Conservation (phyloP, 768 basidiomycete species). For the Butyriboletus loyo region DNA sequence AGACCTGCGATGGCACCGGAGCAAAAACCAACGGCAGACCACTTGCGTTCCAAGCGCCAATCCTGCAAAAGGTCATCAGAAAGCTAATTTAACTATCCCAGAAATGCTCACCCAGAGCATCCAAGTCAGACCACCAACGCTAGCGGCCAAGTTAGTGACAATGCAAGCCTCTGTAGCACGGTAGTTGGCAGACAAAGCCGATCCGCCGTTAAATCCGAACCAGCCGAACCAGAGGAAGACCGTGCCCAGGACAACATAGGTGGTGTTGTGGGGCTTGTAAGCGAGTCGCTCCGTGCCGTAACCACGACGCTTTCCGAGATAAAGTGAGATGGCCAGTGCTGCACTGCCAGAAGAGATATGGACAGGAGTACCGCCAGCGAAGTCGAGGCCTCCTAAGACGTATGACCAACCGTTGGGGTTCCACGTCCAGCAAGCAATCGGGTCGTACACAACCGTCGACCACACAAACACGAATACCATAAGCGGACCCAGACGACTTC, state of each 20-base stretch:
- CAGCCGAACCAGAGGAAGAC: conserved; percentile 93
- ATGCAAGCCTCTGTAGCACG: conserved; percentile 87
- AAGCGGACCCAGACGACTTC: conserved; percentile 78
- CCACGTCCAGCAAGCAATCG: conserved; percentile 97
- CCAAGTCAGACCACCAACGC: conserved; percentile 87
- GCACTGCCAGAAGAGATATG: conserved; percentile 94
- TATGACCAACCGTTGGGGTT: conserved; percentile 75
- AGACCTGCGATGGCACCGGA: conserved; percentile 90
- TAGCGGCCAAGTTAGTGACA: conserved; percentile 89
- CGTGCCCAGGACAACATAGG: conserved; percentile 91
- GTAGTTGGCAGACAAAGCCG: conserved; percentile 84
- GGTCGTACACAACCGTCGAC: conserved; percentile 88
- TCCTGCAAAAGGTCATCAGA: conserved; percentile 45
- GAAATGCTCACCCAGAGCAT: conserved; percentile 70
- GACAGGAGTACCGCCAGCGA: conserved; percentile 95
- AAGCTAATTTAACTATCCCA: neutral
- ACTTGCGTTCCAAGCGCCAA: conserved; percentile 89
- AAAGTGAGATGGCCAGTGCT: conserved; percentile 86
- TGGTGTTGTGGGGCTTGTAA: conserved; percentile 93
- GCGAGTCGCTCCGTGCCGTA: conserved; percentile 89
- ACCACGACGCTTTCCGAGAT: conserved; percentile 86
- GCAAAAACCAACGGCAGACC: conserved; percentile 93
- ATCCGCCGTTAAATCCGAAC: conserved; percentile 96
- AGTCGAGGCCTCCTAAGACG: conserved; percentile 80
- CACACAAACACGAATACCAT: conserved; percentile 90